Conservation (phyloP, 805 yeast genomes). For the Starmerella powellii region DNA sequence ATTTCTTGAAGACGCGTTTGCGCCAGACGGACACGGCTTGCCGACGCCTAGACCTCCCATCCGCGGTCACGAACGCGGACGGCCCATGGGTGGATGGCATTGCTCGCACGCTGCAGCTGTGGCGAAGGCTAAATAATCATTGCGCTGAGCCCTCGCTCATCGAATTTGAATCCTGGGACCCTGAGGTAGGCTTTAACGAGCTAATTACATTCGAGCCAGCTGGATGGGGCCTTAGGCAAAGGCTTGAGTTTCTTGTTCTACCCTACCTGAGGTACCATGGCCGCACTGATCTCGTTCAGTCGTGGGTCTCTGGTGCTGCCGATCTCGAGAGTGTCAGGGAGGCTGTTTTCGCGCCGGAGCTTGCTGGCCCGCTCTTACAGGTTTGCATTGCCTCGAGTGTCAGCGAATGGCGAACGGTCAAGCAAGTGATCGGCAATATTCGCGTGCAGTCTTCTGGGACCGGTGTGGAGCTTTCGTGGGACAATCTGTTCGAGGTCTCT, state of each 20-base stretch:
- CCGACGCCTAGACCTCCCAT: constrained; percentile 15
- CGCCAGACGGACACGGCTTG: constrained; percentile 24
- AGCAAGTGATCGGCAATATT: constrained; percentile 4
- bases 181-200: constrained; percentile 12
- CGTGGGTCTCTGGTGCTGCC: constrained; percentile 14
- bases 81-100: constrained; percentile 26
- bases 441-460: background rate
- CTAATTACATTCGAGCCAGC: constrained; percentile 16
- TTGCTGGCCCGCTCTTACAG: constrained; percentile 14
- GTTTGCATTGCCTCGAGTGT: constrained; percentile 17
- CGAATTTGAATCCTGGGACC: constrained; percentile 18
- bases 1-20: constrained; percentile 25
- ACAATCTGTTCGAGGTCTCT: background rate
- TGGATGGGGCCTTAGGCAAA: constrained; percentile 20
- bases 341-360: constrained; percentile 13
- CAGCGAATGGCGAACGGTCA: constrained; percentile 8
- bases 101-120: constrained; percentile 23
- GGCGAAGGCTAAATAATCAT: constrained; percentile 11
- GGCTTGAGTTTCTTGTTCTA: constrained; percentile 21
- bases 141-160: constrained; percentile 8
- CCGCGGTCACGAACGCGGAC: constrained; percentile 15
- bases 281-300: constrained; percentile 16
- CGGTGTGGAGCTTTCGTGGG: background rate
- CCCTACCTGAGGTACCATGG: constrained; percentile 25
- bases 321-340: constrained; percentile 15